Base-by-base conservation (phyloP, 148 eudicot species). In the Camellia sinensis region DNA sequence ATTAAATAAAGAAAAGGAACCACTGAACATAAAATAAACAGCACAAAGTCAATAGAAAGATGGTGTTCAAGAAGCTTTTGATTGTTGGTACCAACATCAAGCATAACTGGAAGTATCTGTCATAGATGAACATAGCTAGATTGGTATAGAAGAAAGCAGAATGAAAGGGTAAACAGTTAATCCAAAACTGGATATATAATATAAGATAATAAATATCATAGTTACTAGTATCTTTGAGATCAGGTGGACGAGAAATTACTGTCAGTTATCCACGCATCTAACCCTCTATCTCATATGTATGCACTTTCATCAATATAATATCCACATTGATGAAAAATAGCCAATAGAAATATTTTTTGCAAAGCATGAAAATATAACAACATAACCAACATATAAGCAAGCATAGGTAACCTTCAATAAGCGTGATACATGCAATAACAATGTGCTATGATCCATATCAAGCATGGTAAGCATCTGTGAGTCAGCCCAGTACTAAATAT, bases 1-100 rank as follows among this genome's bases (percentile, higher is more conserved):
- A 3, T 15, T 75, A 62, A 60, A 13, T 12, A 70, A 60, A 45
- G 9, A 54, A 52, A 74, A 37, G 52, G 17, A 17, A 45, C 59
- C 70, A 67, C 45, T 66, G 21, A 21, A 22, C 61, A 44, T 22
- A 61, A 68, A 79, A 46, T 60, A 46, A 79, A 67, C 17, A 79
- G 70, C 17, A 11, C n/a, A 50, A 48, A 78, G 57, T 64, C 18
- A 78, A 76, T 22, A 96, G 98, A 96, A 44, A 96, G 94, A 53
- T 69, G 97, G 83, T 96, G 91, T 81, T 91, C 91, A 63, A 90
- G 94, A 86, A 96, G 97, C 90, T 87, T 91, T 84, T 96, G 84
- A 82, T 96, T 96, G 86, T 92, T 96, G 71, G 99, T 96, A 82
- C 99, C 99, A 73, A 96, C 97, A 83, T 96, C 99, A 85, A 96